Evolutionary conservation across 1,139 yeast species (phyloP).

Genomic region (Blastobotrys buckinghamii): DNA sequence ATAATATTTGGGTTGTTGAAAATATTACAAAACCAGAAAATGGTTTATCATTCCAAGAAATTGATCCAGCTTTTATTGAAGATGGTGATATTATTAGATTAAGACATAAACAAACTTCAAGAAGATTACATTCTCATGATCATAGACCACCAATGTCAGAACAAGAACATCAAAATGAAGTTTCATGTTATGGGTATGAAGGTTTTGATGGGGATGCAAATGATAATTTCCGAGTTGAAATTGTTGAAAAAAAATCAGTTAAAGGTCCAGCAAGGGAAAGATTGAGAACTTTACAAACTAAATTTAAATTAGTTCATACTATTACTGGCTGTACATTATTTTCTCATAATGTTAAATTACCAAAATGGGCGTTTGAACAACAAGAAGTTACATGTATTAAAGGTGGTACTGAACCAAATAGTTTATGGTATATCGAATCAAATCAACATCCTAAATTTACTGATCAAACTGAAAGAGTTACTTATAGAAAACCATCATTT

Average conservation of each 20-base stretch:
- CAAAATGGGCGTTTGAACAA: slow-evolving; percentile 95
- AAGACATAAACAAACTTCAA: slow-evolving; percentile 58
- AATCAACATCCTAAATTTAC: slow-evolving; percentile 42
- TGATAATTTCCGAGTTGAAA: slow-evolving; percentile 90
- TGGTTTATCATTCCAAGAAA: slow-evolving; percentile 27
- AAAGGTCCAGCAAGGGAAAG: slow-evolving; percentile 54
- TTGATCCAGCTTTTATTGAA: slow-evolving; percentile 48
- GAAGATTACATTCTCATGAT: slow-evolving; percentile 94
- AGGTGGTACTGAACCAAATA: slow-evolving; percentile 67
- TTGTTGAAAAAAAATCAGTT: slow-evolving; percentile 54
- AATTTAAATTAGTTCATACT: slow-evolving; percentile 83
- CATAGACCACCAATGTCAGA: slow-evolving; percentile 89
- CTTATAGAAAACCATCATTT: slow-evolving; percentile 60
- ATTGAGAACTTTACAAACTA: slow-evolving; percentile 74
- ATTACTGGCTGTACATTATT: slow-evolving; percentile 86
- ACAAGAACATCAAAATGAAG: slow-evolving; percentile 96
- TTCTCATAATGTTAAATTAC: slow-evolving; percentile 79
- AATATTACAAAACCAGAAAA: slow-evolving; percentile 22
- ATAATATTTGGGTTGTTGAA: slow-evolving; percentile 66
- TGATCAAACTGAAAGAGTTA: slow-evolving; percentile 46
- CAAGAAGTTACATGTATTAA: slow-evolving; percentile 93
- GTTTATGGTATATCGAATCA: slow-evolving; percentile 85
- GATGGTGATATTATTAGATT: slow-evolving; percentile 81
- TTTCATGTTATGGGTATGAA: slow-evolving; percentile 81
- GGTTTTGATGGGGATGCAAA: slow-evolving; percentile 94